phyloP scores from a whole-genome alignment of 345 rosid genomes.

The Bruguiera gymnorhiza region DNA sequence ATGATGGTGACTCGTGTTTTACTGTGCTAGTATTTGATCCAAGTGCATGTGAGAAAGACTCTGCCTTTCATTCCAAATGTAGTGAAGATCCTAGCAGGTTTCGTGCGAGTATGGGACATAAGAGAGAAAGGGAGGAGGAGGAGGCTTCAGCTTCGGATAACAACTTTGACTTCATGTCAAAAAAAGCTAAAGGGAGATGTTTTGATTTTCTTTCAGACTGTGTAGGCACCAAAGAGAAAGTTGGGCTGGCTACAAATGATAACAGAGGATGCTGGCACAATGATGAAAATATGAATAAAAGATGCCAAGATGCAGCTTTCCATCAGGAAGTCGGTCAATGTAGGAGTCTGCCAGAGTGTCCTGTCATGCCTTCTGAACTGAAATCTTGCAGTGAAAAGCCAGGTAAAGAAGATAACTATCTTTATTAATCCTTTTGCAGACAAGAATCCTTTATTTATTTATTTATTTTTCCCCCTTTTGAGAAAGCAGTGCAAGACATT shows the following conservation, averaged over 20 bases:
- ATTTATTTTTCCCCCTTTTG: background rate
- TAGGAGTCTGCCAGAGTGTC: slow-evolving; percentile 11
- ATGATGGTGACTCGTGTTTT: slow-evolving; percentile 49
- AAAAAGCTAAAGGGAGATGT: slow-evolving; percentile 26
- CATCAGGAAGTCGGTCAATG: background rate
- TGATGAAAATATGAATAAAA: background rate
- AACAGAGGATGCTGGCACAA: slow-evolving; percentile 1
- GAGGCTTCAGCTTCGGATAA: slow-evolving; percentile 21
- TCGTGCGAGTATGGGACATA: background rate
- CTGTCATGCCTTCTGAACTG: slow-evolving; percentile 13
- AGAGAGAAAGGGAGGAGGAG: slow-evolving; percentile 32
- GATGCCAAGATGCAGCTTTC: background rate
- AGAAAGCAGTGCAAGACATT: too few relatives aligned
- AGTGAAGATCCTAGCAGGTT: slow-evolving; percentile 31
- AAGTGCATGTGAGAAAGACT: slow-evolving; percentile 55
- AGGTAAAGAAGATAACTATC: slow-evolving; percentile 23
- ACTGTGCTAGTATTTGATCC: slow-evolving; percentile 54
- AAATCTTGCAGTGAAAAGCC: slow-evolving; percentile 23
- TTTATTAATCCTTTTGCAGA: slow-evolving; percentile 5
- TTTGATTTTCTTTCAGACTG: slow-evolving; percentile 16
- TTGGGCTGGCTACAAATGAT: background rate
- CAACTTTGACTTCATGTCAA: slow-evolving; percentile 11
- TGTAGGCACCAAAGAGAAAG: slow-evolving; percentile 12
- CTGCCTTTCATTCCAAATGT: slow-evolving; percentile 44
- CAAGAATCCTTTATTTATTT: background rate